These are phyloP conservation scores for Neospermospora avenae DNA, from an alignment of 2,329 filamentous ascomycete genomes.

Conservation along the genomic window DNA sequence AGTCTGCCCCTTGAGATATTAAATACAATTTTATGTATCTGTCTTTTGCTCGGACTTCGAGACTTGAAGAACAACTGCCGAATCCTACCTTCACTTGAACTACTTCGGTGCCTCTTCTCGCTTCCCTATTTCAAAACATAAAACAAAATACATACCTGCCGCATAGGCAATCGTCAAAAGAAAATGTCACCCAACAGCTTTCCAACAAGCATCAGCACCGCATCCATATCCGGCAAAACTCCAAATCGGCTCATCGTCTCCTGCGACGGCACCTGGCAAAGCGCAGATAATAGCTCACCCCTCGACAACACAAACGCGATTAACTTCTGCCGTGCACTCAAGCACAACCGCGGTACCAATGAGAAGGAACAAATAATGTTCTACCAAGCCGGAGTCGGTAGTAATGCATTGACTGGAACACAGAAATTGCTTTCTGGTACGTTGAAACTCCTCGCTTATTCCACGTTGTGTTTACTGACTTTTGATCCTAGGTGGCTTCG, in stretches of 20 bases:
- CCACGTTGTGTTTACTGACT: neutral
- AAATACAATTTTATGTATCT: no score
- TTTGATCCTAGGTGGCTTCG: slow-evolving; percentile 8
- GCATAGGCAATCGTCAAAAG: no score
- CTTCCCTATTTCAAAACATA: neutral
- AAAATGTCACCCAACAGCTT: neutral
- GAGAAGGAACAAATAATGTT: slow-evolving; percentile 12
- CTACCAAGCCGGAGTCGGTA: slow-evolving; percentile 13
- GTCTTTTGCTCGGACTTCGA: no score
- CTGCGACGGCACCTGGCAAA: slow-evolving; percentile 18
- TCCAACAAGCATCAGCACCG: neutral
- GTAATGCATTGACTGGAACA: slow-evolving; percentile 2
- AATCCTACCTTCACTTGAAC: no score
- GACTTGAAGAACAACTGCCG: no score
- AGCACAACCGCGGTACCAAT: slow-evolving; percentile 3
- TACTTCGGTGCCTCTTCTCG: no score
- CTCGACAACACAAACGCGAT: slow-evolving; percentile 11
- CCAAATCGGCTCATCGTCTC: slow-evolving; percentile 11
- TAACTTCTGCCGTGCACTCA: slow-evolving; percentile 7
- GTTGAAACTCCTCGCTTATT: neutral
- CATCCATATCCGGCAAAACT: neutral
- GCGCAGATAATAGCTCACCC: neutral
- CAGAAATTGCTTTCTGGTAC: slow-evolving; percentile 9
- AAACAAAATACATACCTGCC: neutral
- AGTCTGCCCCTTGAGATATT: no score